Base-by-base conservation (phyloP, 192 early-diverging fungal species). In the Entomortierella parvispora region DNA sequence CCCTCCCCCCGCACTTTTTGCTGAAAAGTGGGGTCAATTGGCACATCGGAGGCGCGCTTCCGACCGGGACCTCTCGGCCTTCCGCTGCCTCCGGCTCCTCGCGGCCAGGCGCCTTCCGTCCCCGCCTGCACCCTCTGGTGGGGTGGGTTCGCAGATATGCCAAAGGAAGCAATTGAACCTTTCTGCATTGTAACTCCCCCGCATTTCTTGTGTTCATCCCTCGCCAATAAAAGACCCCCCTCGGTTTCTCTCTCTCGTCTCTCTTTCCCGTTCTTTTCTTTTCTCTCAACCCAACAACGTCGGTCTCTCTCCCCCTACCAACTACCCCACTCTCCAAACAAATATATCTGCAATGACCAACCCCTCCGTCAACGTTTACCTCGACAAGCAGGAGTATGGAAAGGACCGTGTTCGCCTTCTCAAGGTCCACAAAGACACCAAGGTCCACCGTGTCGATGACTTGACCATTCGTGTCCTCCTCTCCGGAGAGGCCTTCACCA, bases 351-450 rank as follows among this genome's bases (percentile, higher is more conserved):
- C n/a, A n/a, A n/a, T 51, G 59, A 15, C 51, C 28, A 49, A 46
- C 54, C 12, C 48, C 8, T 42, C 55, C 28, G 65, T 58, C 45
- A 71, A 71, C 60, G 69, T 71, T 33, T 71, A 58, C 55, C 61
- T 71, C 56, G 69, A 71, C 46, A 71, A 71, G 61, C 69, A 71
- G 33, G 69, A 71, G 62, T 93, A 93, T 62, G 92, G 92, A 71
- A 93, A 93, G 83, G 88, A 91, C 79, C 81, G 82, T 50, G 88
- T 93, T 42, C 88, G 91, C 52, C 69, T 93, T 11, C 84, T 92
- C 57, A 89, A 90, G 65, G 92, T 93, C 49, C 83, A 91, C 50
- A 84, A 86, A 29, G 85, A 84, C 23, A 81, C 83, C 31, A 64
- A 82, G 22, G 82, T 82, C 65, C 92, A 93, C 68, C 84, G 85